Evolutionary conservation across 2,329 filamentous ascomycete species (phyloP), one percentile per base, ranked within the genome.

Genomic region (Cadophora gregata): DNA sequence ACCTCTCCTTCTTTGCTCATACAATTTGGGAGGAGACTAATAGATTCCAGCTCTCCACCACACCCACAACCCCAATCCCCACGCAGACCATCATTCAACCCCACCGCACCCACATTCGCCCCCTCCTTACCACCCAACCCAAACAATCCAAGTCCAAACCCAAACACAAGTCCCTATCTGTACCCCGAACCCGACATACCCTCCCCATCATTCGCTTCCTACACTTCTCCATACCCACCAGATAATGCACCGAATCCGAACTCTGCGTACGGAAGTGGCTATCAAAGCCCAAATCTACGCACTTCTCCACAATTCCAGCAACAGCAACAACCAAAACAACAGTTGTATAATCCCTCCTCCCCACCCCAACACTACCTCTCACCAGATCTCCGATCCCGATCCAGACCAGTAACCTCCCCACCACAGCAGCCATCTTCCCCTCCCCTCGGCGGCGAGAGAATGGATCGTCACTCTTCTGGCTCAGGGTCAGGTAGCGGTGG

Each of bases 31-130:
- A 42, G 8, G 9, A 16, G 9, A 21, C 42, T 47, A 21, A 47
- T n/a, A 21, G 2, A 2, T 8, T 5, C 19, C 42, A 47, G 42
- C 19, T 47, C 42, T 47, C 42, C 19, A 47, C 42, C 19, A 9
- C 42, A 47, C n/a, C 42, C 42, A 21, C 42, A 47, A 47, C 21
- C 42, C n/a, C 42, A 47, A 47, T 29, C 48, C 24, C 27, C 60
- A 53, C 48, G 45, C 45, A 62, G 51, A 50, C 51, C 55, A 31
- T 19, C 55, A 31, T 72, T 72, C 64, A 72, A 73, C 48, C 71
- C 72, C 12, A 61, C 59, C 16, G 69, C 67, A 1, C 70, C 69
- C n/a, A 47, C 42, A 1, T 73, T 74, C 66, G 62, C 68, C 3
- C 67, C 71, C 6, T 67, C 65, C 0, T 24, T 48, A 1, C 51